A percentile compares a stretch with the other conserved stretches of the same genome.
These are phyloP conservation scores for Eucalyptus guilfoylei DNA, from an alignment of 345 rosid genomes.

Conservation along the genomic window DNA sequence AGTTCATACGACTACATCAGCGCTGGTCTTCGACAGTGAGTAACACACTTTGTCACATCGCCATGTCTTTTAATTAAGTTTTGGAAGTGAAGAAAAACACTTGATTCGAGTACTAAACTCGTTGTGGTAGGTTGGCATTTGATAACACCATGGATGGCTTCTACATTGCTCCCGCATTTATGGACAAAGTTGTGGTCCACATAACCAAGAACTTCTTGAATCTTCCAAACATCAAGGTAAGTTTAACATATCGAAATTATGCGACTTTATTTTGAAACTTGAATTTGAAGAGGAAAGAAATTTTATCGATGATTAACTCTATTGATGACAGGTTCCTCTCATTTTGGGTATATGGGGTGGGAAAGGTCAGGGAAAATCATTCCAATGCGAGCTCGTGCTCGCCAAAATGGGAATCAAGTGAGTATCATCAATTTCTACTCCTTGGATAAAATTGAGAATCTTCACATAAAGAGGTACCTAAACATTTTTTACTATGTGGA, in stretches of 20 bases:
- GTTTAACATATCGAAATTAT: background rate
- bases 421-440: background rate
- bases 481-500: background rate
- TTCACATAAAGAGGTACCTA: background rate
- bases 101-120: background rate
- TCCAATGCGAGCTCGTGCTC: constrained; percentile 52
- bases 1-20: constrained; percentile 35
- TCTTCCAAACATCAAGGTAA: constrained; percentile 41
- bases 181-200: constrained; percentile 46
- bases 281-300: background rate
- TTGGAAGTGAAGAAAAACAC: background rate
- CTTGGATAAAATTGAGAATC: background rate
- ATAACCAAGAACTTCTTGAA: constrained; percentile 44
- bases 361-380: constrained; percentile 56
- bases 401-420: constrained; percentile 53
- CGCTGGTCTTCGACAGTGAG: constrained; percentile 38
- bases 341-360: constrained; percentile 58
- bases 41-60: background rate
- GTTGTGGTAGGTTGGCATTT: constrained; percentile 2
- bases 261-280: background rate
- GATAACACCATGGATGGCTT: constrained; percentile 41
- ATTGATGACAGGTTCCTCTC: constrained; percentile 24
- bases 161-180: constrained; percentile 46
- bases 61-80: background rate
- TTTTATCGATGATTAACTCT: background rate